Base-by-base conservation (phyloP, 495 filamentous ascomycete species). In the Tuber magnatum region DNA sequence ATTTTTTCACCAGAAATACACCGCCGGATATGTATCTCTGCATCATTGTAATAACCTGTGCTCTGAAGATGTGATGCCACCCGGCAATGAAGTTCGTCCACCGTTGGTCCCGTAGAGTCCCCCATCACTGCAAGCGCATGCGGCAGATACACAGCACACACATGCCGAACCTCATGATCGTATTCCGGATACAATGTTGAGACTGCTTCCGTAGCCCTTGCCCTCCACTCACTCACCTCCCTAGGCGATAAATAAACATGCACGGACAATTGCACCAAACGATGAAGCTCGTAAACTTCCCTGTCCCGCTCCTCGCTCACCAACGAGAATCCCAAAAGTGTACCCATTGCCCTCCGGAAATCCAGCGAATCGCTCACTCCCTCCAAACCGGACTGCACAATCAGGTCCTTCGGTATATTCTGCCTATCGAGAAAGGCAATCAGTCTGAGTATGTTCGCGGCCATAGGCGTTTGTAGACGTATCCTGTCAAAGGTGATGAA, bases 351-450 rank as follows among this genome's bases (percentile, higher is more conserved):
- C 22, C 46, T n/a, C 39, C 40, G 39, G 7, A 68, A 73, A 28
- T 68, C 24, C 22, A 68, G 14, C 1, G 28, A 28, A 32, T 44
- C 72, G 12, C 38, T 32, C 7, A 28, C n/a, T 12, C 38, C 51
- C 35, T 74, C 39, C 14, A 69, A 3, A 42, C 35, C 72, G 41
- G 40, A 61, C 12, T 61, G 51, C 2, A 18, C 35, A n/a, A 74
- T 39, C 32, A 78, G 24, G 32, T 42, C 42, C 43, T 78, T 69
- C 8, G 71, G 68, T 6, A 78, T 78, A 14, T 77, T 77, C 28
- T 74, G 69, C 12, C 51, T 68, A 56, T 76, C 75, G 38, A 78
- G 61, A 18, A 78, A 72, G 38, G 75, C 70, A 76, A 78, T 78
- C 20, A 78, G 74, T 32, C 73, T 56, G 18, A 78, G 41, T 2